phyloP scores from a whole-genome alignment of 179 eudicot genomes.

The Silene coronaria region DNA sequence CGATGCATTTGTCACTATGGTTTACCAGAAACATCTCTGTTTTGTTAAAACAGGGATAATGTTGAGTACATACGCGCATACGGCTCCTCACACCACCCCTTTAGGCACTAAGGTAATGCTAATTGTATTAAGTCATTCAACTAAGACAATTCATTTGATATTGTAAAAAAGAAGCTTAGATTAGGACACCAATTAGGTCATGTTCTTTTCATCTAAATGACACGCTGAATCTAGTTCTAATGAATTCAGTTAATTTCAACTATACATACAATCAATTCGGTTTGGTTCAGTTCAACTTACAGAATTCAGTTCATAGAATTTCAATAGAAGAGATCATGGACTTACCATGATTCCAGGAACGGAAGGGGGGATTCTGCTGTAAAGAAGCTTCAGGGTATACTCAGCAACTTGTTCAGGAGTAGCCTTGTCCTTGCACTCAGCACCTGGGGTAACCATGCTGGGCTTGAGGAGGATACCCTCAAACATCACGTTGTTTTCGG shows the following conservation, averaged over 20 bases:
- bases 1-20: no score
- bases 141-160: neutral
- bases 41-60: no score
- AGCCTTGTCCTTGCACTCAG: slow-evolving; percentile 86
- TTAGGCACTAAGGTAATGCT: no score
- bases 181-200: neutral
- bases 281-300: neutral
- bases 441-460: slow-evolving; percentile 97
- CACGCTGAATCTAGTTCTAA: neutral
- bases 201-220: neutral
- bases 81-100: neutral
- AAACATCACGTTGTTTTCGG: slow-evolving; percentile 77
- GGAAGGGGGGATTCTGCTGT: slow-evolving; percentile 70
- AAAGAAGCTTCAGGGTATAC: slow-evolving; percentile 73
- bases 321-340: neutral
- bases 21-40: no score
- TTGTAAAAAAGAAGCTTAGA: neutral
- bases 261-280: neutral
- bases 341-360: slow-evolving; percentile 96
- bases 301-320: neutral
- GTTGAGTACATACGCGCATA: no score
- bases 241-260: neutral
- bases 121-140: neutral
- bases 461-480: slow-evolving; percentile 95
- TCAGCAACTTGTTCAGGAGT: slow-evolving; percentile 68